Base-by-base conservation (phyloP, 2,329 filamentous ascomycete species). In the Cordyceps javanica region DNA sequence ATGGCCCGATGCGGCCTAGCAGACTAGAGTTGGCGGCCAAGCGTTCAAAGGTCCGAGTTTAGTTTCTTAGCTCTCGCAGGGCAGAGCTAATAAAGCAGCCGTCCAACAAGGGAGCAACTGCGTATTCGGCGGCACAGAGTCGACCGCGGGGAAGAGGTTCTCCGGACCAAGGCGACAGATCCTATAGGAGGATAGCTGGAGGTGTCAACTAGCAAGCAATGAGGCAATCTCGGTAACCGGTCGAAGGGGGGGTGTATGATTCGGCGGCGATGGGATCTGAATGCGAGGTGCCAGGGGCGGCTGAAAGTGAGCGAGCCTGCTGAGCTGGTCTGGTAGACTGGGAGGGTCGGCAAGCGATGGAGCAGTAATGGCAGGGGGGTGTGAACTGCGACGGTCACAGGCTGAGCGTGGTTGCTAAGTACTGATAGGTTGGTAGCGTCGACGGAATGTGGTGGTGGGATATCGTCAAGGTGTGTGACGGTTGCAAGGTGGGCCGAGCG, bases 1-100 rank as follows among this genome's bases (percentile, higher is more conserved):
- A 65, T 63, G 38, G 64, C 72, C 71, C 65, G 67, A 71, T 70
- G 64, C 63, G 69, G 71, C 63, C 67, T 72, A 73, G 67, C 65
- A 62, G n/a, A 61, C 46, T 59, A 21, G 16, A 30, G 30, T 26
- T n/a, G 42, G 30, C 41, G 48, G 39, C 55, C 55, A 54, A 54
- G 49, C 34, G 44, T 54, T 36, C 41, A 59, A 28, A 55, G 26
- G 26, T 59, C 44, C 51, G 38, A 49, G 26, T 26, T 48, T 46
- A 25, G 38, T 16, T 21, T 10, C 38, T 16, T 19, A 34, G 53
- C 53, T 49, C 53, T 39, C 23, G 5, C 38, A 58, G 26, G 16
- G 36, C 14, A 57, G 45, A 50, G 34, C 32, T 50, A 45, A 34
- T 14, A 38, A 36, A 45, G 13, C 39, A 50, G 38, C 36, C 52